These are phyloP conservation scores for Omphalotus olearius DNA, from an alignment of 1,284 basidiomycete species.

Conservation along the genomic window DNA sequence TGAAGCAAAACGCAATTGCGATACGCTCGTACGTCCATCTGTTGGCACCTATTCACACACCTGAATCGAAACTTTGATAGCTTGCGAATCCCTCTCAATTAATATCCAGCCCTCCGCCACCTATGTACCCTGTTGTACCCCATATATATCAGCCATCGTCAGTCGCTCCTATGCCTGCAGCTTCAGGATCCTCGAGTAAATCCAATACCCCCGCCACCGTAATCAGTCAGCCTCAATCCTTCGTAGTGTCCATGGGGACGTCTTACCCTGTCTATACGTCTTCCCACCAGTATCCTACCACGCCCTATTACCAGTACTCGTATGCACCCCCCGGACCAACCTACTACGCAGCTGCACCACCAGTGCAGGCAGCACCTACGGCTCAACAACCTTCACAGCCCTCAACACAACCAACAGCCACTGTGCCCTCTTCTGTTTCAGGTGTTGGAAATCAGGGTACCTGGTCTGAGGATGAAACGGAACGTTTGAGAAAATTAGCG, in stretches of 20 bases:
- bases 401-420: conserved; percentile 16
- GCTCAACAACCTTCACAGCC: conserved; percentile 15
- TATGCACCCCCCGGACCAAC: conserved; percentile 10
- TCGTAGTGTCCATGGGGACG: conserved; percentile 59
- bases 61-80: conserved; percentile 28
- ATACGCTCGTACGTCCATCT: conserved; percentile 53
- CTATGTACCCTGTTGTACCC: conserved; percentile 46
- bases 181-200: conserved; percentile 21
- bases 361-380: conserved; percentile 11
- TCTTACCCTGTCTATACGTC: conserved; percentile 22
- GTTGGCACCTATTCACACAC: too few relatives aligned
- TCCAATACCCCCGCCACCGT: conserved; percentile 24
- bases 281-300: conserved; percentile 34
- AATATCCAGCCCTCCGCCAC: conserved; percentile 59
- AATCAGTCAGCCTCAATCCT: conserved; percentile 66
- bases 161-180: conserved; percentile 24
- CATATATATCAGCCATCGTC: conserved; percentile 29
- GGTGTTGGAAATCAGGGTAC: conserved; percentile 48
- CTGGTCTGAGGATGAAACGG: conserved; percentile 74
- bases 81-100: conserved; percentile 66
- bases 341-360: conserved; percentile 16
- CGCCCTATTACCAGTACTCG: conserved; percentile 52
- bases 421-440: conserved; percentile 24
- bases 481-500: conserved; percentile 57
- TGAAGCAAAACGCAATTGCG: conserved; percentile 74